These are phyloP conservation scores for Knufia fluminis DNA, from an alignment of 2,329 filamentous ascomycete species.

Conservation along the genomic window DNA sequence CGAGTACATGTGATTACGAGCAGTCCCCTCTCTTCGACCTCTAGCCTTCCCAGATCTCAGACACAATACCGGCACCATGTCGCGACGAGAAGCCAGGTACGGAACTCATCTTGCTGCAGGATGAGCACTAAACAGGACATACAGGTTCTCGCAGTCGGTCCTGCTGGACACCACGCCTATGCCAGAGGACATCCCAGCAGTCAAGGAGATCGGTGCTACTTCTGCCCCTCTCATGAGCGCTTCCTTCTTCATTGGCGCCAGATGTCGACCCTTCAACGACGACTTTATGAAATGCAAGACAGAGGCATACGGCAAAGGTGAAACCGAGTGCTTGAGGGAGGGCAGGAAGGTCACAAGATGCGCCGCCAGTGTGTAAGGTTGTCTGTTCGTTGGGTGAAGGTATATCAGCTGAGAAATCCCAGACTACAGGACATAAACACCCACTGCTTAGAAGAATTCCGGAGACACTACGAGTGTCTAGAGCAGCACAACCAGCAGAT, in stretches of 20 bases:
- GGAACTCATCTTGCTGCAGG: not conserved
- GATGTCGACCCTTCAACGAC: slow-evolving; percentile 93
- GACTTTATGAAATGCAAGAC: slow-evolving; percentile 99
- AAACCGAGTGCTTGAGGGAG: slow-evolving; percentile 92
- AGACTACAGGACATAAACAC: slow-evolving; percentile 95
- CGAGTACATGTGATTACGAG: too few species aligned
- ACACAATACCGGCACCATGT: slow-evolving; percentile 10
- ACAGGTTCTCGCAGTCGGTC: slow-evolving; percentile 86
- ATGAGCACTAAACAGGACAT: slow-evolving; percentile 2
- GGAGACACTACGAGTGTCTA: slow-evolving; percentile 86
- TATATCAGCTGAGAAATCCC: slow-evolving; percentile 13
- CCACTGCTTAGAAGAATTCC: slow-evolving; percentile 83
- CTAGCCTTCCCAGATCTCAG: not conserved
- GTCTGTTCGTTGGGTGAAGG: slow-evolving; percentile 11
- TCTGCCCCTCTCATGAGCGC: slow-evolving; percentile 88
- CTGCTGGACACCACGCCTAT: slow-evolving; percentile 95
- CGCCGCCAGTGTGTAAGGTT: slow-evolving; percentile 80
- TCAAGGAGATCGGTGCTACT: slow-evolving; percentile 85
- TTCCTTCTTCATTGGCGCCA: slow-evolving; percentile 91
- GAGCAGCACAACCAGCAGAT: slow-evolving; percentile 97
- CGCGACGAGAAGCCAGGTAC: slow-evolving; percentile 20
- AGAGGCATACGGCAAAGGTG: slow-evolving; percentile 80
- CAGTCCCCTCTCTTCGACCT: too few species aligned
- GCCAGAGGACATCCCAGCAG: slow-evolving; percentile 80
- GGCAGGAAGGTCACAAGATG: slow-evolving; percentile 93